Conservation (phyloP, 306 rosid species). For the Medicago lupulina region DNA sequence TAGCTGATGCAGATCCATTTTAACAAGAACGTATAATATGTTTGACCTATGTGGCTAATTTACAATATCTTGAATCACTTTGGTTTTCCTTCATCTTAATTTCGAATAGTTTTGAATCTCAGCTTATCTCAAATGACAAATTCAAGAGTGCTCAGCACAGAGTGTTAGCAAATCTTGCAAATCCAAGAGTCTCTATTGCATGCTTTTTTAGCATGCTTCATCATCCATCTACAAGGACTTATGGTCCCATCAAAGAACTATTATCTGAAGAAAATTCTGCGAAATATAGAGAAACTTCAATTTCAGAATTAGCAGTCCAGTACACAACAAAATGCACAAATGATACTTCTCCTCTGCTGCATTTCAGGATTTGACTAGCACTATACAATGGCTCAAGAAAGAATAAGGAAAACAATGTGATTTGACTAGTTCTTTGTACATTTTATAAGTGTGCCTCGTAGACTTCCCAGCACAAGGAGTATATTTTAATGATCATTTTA, state of each 20-base stretch:
- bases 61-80: background rate
- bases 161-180: slow-evolving; percentile 37
- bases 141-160: slow-evolving; percentile 56
- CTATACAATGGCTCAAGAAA: too few species aligned
- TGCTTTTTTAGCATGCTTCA: slow-evolving; percentile 44
- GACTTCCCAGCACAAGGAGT: too few species aligned
- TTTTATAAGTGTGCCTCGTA: too few species aligned
- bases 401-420: too few species aligned
- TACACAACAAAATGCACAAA: slow-evolving; percentile 11
- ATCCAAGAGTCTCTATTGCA: slow-evolving; percentile 55
- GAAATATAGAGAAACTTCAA: slow-evolving; percentile 36
- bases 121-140: slow-evolving; percentile 57
- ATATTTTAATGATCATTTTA: too few species aligned
- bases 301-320: slow-evolving; percentile 22
- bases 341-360: slow-evolving; percentile 32
- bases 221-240: slow-evolving; percentile 13
- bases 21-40: too few species aligned
- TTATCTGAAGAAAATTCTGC: slow-evolving; percentile 49
- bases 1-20: too few species aligned
- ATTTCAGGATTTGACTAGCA: slow-evolving; percentile 41
- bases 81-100: background rate
- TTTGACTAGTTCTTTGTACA: too few species aligned
- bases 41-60: background rate
- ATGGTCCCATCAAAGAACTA: slow-evolving; percentile 54
- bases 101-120: background rate